Percentiles rank a stretch among this genome's conserved stretches.
Conservation (phyloP, 768 basidiomycete species). For the Ramaria sp. region DNA sequence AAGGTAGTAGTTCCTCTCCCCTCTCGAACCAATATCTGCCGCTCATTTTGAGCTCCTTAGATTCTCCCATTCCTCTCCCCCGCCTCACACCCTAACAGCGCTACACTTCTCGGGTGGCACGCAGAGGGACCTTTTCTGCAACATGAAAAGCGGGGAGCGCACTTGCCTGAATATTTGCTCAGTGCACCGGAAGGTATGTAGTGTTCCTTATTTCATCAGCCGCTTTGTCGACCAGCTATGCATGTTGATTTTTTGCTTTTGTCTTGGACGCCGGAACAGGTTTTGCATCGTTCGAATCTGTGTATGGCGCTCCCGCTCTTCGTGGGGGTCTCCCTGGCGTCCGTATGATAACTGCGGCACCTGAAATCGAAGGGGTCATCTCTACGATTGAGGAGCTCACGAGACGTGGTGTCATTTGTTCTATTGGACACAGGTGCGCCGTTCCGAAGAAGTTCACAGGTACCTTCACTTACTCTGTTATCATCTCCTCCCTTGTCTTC, state of each 20-base stretch:
- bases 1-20: slow-evolving; percentile 20
- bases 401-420: slow-evolving; percentile 61
- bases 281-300: slow-evolving; percentile 55
- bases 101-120: slow-evolving; percentile 80
- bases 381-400: slow-evolving; percentile 47
- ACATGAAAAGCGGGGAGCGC: slow-evolving; percentile 73
- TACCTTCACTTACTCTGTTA: slow-evolving; percentile 7
- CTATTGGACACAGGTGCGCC: slow-evolving; percentile 83
- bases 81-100: slow-evolving; percentile 49
- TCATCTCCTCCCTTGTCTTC: neutral
- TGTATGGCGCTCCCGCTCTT: slow-evolving; percentile 45
- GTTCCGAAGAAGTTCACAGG: slow-evolving; percentile 7
- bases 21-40: neutral
- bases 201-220: neutral
- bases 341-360: slow-evolving; percentile 77
- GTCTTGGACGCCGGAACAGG: too few species aligned
- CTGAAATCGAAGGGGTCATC: slow-evolving; percentile 79
- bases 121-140: slow-evolving; percentile 87
- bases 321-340: slow-evolving; percentile 32
- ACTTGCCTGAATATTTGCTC: slow-evolving; percentile 55
- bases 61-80: slow-evolving; percentile 59
- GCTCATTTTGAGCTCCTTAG: neutral
- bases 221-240: neutral
- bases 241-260: too few species aligned
- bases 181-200: slow-evolving; percentile 37